Conservation (phyloP, 305 asterid genomes). For the Solanum hybrid region DNA sequence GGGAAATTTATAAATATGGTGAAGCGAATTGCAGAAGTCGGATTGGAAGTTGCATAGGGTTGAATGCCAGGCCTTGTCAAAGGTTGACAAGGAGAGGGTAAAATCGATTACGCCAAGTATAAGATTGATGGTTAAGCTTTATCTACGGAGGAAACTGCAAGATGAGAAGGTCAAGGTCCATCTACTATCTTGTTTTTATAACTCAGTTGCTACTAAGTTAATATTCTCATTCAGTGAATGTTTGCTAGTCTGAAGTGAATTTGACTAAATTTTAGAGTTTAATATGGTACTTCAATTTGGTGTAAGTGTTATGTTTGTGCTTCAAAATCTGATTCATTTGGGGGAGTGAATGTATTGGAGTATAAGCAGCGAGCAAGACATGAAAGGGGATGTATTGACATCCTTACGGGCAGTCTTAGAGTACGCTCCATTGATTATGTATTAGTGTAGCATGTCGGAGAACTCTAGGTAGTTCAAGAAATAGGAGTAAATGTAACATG, state of each 20-base stretch:
- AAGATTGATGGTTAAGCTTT: constrained; percentile 81
- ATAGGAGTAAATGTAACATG: not conserved
- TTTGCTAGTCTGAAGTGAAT: not conserved
- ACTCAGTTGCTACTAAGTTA: not conserved
- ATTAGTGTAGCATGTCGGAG: not conserved
- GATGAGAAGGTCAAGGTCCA: constrained; percentile 43
- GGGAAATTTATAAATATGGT: not conserved
- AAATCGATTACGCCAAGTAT: constrained; percentile 61
- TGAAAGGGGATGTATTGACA: not conserved
- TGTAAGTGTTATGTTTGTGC: not conserved
- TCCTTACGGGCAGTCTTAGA: not conserved
- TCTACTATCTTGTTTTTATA: not conserved
- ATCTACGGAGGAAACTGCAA: constrained; percentile 56
- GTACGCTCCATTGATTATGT: not conserved
- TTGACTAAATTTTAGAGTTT: not conserved
- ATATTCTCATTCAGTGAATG: not conserved
- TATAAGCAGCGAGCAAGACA: not conserved
- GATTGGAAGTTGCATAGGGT: constrained; percentile 84
- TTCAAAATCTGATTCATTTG: not conserved
- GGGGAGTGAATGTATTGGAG: not conserved
- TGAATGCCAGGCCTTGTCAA: constrained; percentile 52
- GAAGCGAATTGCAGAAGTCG: constrained; percentile 38
- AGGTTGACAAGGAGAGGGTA: constrained; percentile 51
- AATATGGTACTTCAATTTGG: not conserved
- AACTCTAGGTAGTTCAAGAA: not conserved